These are phyloP conservation scores for Sinapis alba DNA, from an alignment of 441 rosid species.

Conservation along the genomic window DNA sequence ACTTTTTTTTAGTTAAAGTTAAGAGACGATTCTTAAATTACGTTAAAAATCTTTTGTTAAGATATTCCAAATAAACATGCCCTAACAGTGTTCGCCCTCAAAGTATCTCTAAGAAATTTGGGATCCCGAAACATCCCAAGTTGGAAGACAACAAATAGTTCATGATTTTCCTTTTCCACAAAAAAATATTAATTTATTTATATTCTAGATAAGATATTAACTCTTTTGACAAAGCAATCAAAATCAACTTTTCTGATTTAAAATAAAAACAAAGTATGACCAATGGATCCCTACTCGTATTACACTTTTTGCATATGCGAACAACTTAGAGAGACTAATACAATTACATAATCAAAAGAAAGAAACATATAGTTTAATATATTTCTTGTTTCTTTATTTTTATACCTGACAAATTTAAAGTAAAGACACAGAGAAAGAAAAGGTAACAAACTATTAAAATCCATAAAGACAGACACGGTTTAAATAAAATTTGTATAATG, in stretches of 20 bases:
- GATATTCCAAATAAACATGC: too few species aligned
- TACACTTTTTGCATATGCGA: conserved; percentile 44
- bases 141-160: conserved; percentile 33
- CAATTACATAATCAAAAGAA: conserved; percentile 16
- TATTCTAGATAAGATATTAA: conserved; percentile 36
- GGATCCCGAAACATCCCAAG: conserved; percentile 27
- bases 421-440: conserved; percentile 34
- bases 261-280: conserved; percentile 2
- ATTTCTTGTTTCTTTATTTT: conserved; percentile 18
- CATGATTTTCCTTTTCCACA: conserved; percentile 20
- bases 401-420: conserved; percentile 27
- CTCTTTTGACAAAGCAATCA: conserved; percentile 40
- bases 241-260: conserved; percentile 29
- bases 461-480: conserved; percentile 36
- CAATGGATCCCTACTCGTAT: conserved; percentile 35
- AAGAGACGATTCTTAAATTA: too few species aligned
- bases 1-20: too few species aligned
- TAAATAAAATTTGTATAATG: conserved; percentile 32
- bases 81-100: conserved; percentile 27
- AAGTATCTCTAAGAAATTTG: conserved; percentile 35
- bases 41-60: too few species aligned
- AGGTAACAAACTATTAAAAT: conserved; percentile 29
- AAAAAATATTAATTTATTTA: conserved; percentile 1
- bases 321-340: conserved; percentile 31
- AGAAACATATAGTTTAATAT: conserved; percentile 12